phyloP scores from a whole-genome alignment of 2,329 filamentous ascomycete species.

The Sporothrix globosa region DNA sequence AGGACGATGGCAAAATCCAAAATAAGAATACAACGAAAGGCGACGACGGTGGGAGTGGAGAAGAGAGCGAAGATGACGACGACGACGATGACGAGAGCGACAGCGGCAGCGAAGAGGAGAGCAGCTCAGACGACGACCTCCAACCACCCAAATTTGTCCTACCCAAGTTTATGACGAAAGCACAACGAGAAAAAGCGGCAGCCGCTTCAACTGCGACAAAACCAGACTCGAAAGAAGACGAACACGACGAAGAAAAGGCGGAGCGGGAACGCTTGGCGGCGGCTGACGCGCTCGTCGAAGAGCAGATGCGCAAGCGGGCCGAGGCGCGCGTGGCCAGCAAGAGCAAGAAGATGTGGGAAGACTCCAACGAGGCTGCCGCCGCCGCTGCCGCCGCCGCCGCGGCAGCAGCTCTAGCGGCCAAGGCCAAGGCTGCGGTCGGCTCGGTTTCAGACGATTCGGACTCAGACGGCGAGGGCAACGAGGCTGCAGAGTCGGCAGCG shows the following conservation, averaged over 20 bases:
- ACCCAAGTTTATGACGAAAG: conserved; percentile 66
- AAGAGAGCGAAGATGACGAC: conserved; percentile 42
- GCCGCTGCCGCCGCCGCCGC: conserved; percentile 56
- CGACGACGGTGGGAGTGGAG: conserved; percentile 39
- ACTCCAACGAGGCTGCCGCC: conserved; percentile 55
- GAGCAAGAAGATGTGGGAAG: conserved; percentile 86
- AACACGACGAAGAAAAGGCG: conserved; percentile 39
- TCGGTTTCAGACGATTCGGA: background rate
- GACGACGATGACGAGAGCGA: conserved; percentile 52
- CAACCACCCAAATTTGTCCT: conserved; percentile 64
- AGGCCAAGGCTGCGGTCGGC: conserved; percentile 78
- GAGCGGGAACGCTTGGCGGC: conserved; percentile 67
- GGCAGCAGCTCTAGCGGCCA: conserved; percentile 55
- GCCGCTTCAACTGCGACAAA: conserved; percentile 36
- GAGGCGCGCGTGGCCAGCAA: conserved; percentile 68
- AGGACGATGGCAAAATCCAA: conserved; percentile 43
- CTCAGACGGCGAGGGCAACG: conserved; percentile 74
- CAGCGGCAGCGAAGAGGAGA: conserved; percentile 44
- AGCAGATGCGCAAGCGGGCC: conserved; percentile 81
- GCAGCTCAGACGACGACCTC: conserved; percentile 57
- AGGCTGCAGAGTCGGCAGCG: conserved; percentile 80
- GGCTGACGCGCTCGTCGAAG: conserved; percentile 79
- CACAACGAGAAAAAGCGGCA: conserved; percentile 50
- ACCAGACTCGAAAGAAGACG: conserved; percentile 33
- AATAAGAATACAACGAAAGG: conserved; percentile 34